Evolutionary conservation across 371 early-diverging fungal genomes (phyloP).

Genomic region (Apophysomyces sp.): DNA sequence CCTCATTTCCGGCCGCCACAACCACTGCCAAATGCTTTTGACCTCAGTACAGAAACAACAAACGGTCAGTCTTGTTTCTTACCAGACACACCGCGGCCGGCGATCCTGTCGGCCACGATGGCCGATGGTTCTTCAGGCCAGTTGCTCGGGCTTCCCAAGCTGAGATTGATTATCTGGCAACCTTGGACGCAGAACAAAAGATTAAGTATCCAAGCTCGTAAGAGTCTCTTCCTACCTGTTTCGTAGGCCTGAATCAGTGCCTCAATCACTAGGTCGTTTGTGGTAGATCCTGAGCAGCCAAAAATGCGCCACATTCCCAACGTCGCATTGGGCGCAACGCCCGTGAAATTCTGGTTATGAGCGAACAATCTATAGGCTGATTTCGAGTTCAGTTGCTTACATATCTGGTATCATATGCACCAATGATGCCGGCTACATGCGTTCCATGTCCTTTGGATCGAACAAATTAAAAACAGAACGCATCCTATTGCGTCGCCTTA

Average conservation of each 20-base stretch:
- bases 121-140: conserved; percentile 60
- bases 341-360: conserved; percentile 40
- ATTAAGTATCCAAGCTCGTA: background rate
- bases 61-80: background rate
- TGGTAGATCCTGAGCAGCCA: conserved; percentile 64
- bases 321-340: conserved; percentile 67
- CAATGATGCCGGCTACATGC: conserved; percentile 68
- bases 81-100: conserved; percentile 32
- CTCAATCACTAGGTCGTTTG: conserved; percentile 64
- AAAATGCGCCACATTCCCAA: conserved; percentile 68
- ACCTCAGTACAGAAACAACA: background rate
- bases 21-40: conserved; percentile 34
- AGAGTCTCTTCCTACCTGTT: conserved; percentile 39
- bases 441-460: conserved; percentile 50
- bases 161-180: conserved; percentile 69
- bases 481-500: background rate
- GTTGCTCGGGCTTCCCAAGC: conserved; percentile 65
- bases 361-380: background rate
- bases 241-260: conserved; percentile 68
- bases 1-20: conserved; percentile 68
- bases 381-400: conserved; percentile 11
- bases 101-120: conserved; percentile 49
- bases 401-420: conserved; percentile 43
- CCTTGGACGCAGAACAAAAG: conserved; percentile 16
- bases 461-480: background rate